phyloP scores from a whole-genome alignment of 1,284 basidiomycete genomes.

The Fereydounia khargensis region DNA sequence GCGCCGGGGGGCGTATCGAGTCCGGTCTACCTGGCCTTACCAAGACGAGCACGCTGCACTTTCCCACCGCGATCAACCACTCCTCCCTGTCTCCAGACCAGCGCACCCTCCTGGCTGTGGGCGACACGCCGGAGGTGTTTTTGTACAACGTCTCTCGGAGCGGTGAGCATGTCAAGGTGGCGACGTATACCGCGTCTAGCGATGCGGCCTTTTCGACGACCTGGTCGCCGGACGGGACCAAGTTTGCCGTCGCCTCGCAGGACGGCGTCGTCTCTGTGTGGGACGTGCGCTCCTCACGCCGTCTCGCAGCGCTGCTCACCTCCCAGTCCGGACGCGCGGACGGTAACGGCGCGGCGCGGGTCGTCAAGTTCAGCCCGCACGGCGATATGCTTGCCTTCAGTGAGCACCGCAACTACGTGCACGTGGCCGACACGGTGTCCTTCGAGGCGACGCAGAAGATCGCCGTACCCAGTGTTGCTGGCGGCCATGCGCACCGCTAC shows the following conservation, averaged over 20 bases:
- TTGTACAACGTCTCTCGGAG: slow-evolving; percentile 38
- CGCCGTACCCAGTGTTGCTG: slow-evolving; percentile 4
- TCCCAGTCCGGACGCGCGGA: slow-evolving; percentile 9
- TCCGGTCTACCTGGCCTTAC: slow-evolving; percentile 64
- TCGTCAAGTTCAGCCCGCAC: slow-evolving; percentile 38
- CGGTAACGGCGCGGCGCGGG: slow-evolving; percentile 35
- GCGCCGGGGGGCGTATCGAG: slow-evolving; percentile 54
- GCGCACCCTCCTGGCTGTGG: slow-evolving; percentile 76
- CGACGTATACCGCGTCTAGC: slow-evolving; percentile 53
- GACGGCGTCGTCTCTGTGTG: slow-evolving; percentile 72
- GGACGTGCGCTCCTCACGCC: slow-evolving; percentile 56
- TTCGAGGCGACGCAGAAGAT: slow-evolving; percentile 24
- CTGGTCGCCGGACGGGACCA: slow-evolving; percentile 74
- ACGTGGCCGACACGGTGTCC: slow-evolving; percentile 33
- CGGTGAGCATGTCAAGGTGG: slow-evolving; percentile 31
- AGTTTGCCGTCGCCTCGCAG: slow-evolving; percentile 81
- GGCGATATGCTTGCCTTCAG: slow-evolving; percentile 43
- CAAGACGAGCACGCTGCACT: slow-evolving; percentile 25
- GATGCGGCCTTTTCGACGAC: slow-evolving; percentile 74
- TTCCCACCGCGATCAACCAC: slow-evolving; percentile 38
- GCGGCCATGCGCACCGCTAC: slow-evolving; percentile 3
- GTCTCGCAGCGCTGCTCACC: slow-evolving; percentile 39
- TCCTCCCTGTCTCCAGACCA: slow-evolving; percentile 72
- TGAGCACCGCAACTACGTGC: slow-evolving; percentile 36
- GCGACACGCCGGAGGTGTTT: slow-evolving; percentile 77